Conservation (phyloP, 2,329 filamentous ascomycete genomes). For the Xylaria sp. region DNA sequence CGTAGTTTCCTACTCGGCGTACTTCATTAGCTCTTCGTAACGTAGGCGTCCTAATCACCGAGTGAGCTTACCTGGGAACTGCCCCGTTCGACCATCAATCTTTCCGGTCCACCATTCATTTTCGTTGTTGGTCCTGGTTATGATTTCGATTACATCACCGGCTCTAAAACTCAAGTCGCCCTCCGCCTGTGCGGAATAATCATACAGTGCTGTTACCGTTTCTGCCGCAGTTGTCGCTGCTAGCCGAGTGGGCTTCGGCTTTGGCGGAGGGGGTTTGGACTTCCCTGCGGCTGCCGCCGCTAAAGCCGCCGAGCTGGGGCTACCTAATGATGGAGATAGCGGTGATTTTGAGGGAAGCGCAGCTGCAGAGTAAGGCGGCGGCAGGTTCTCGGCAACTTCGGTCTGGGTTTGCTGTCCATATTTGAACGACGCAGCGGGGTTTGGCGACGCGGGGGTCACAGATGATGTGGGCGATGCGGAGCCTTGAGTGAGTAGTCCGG, state of each 20-base stretch:
- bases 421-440: constrained; percentile 46
- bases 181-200: constrained; percentile 95
- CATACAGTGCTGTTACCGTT: constrained; percentile 90
- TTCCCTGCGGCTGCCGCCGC: constrained; percentile 68
- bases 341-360: constrained; percentile 53
- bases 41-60: not conserved
- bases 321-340: constrained; percentile 46
- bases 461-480: constrained; percentile 19
- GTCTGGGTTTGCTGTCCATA: constrained; percentile 51
- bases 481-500: constrained; percentile 64
- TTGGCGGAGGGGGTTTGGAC: constrained; percentile 76
- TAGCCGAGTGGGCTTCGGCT: constrained; percentile 79
- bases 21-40: constrained; percentile 42
- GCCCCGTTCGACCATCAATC: constrained; percentile 81
- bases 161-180: constrained; percentile 91
- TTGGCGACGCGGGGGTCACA: constrained; percentile 42
- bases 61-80: constrained; percentile 84
- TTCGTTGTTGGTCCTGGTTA: constrained; percentile 83
- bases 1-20: constrained; percentile 60
- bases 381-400: constrained; percentile 67
- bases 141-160: constrained; percentile 90
- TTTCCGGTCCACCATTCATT: constrained; percentile 98
- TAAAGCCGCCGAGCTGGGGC: constrained; percentile 50
- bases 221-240: constrained; percentile 74
- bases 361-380: constrained; percentile 75